Percentiles rank a stretch among this genome's conserved stretches.
These are phyloP conservation scores for Magnusiomyces sp. DNA, from an alignment of 1,139 yeast species.

Conservation along the genomic window DNA sequence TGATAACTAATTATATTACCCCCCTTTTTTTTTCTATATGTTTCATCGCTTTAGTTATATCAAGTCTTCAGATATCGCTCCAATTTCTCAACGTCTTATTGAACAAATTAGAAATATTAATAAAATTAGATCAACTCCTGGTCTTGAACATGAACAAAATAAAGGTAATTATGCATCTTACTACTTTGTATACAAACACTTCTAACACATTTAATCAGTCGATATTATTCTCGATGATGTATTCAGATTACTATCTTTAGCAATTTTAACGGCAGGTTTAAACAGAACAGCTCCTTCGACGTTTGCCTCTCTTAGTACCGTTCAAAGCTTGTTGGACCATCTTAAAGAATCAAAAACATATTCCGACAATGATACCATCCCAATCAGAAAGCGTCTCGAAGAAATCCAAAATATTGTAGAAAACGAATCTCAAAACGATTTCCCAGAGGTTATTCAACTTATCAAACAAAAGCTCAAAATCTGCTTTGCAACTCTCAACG, in stretches of 20 bases:
- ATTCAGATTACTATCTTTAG: constrained; percentile 74
- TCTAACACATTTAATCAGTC: too few species aligned
- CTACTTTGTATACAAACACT: too few species aligned
- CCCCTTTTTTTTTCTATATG: too few species aligned
- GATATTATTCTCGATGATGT: constrained; percentile 80
- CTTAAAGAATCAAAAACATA: constrained; percentile 71
- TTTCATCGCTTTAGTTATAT: constrained; percentile 36
- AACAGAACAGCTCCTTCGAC: constrained; percentile 90
- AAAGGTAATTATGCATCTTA: constrained; percentile 1
- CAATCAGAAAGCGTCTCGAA: constrained; percentile 59
- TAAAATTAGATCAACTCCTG: constrained; percentile 26
- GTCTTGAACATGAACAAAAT: constrained; percentile 19
- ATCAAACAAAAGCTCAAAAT: constrained; percentile 24
- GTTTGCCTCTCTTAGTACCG: constrained; percentile 79
- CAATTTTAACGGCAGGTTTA: constrained; percentile 85
- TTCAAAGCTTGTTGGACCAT: constrained; percentile 72
- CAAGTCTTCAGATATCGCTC: constrained; percentile 43
- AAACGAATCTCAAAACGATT: constrained; percentile 18
- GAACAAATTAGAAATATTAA: constrained; percentile 27
- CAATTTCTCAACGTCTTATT: constrained; percentile 37
- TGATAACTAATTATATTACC: too few species aligned
- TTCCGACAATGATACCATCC: constrained; percentile 73
- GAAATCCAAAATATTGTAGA: constrained; percentile 58
- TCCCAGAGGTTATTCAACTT: constrained; percentile 27
- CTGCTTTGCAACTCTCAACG: constrained; percentile 22